A percentile compares a stretch with the other conserved stretches of the same genome.
phyloP scores from a whole-genome alignment of 257 asterid genomes.

The Gentiana straminea region DNA sequence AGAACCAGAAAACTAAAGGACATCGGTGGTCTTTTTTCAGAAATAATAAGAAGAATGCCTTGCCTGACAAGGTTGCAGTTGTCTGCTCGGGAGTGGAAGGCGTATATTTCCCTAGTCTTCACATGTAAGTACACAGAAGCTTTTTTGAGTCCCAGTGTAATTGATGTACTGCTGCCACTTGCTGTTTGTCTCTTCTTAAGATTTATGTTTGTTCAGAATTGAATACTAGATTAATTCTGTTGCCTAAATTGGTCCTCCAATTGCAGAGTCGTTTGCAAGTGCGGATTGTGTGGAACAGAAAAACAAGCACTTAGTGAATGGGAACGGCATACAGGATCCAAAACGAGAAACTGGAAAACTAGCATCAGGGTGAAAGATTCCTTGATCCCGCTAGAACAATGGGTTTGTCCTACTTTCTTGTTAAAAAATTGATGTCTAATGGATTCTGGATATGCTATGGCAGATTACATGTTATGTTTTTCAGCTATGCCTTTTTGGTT shows the following conservation, averaged over 20 bases:
- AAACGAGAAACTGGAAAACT: conserved; percentile 78
- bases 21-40: conserved; percentile 35
- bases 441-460: not conserved
- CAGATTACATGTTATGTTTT: not conserved
- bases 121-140: conserved; percentile 46
- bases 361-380: conserved; percentile 88
- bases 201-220: not conserved
- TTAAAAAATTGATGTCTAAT: conserved; percentile 2
- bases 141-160: not conserved
- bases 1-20: conserved; percentile 13
- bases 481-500: too few species aligned
- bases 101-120: conserved; percentile 85
- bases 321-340: conserved; percentile 93
- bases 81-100: conserved; percentile 88
- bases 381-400: conserved; percentile 75
- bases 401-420: conserved; percentile 47
- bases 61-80: conserved; percentile 80
- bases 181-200: not conserved
- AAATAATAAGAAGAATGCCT: conserved; percentile 48
- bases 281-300: conserved; percentile 85
- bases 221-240: not conserved
- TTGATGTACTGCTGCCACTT: not conserved
- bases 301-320: conserved; percentile 91
- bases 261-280: conserved; percentile 94
- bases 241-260: conserved; percentile 3